Percentiles rank a stretch among this genome's conserved stretches.
Evolutionary conservation across 2,329 filamentous ascomycete genomes (phyloP).

Genomic region (Botrytis fabae): DNA sequence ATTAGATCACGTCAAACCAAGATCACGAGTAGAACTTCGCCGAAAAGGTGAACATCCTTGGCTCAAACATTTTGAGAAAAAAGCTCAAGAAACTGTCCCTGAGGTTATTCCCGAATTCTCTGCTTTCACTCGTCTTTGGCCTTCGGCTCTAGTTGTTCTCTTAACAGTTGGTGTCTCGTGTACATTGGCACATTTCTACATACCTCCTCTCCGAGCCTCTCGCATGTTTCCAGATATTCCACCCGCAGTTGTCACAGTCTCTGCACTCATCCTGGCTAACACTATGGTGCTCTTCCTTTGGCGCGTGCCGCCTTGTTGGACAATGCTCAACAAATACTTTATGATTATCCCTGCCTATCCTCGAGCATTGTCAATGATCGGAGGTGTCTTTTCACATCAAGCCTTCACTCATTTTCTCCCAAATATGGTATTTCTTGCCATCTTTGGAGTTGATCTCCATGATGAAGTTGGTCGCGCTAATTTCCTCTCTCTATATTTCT

Average conservation of each 20-base stretch:
- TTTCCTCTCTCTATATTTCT: constrained; percentile 67
- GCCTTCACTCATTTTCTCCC: constrained; percentile 56
- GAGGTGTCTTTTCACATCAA: constrained; percentile 70
- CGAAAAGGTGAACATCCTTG: constrained; percentile 35
- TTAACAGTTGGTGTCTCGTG: constrained; percentile 48
- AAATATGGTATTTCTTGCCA: constrained; percentile 67
- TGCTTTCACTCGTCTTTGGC: constrained; percentile 55
- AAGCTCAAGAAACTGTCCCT: constrained; percentile 51
- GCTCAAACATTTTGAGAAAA: constrained; percentile 42
- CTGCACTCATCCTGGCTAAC: constrained; percentile 61
- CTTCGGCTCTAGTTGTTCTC: constrained; percentile 52
- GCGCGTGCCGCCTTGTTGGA: constrained; percentile 66
- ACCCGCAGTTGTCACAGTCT: constrained; percentile 64
- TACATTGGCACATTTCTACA: constrained; percentile 51
- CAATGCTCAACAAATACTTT: constrained; percentile 67
- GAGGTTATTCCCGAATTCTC: constrained; percentile 54
- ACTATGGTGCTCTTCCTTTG: constrained; percentile 57
- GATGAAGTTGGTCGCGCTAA: constrained; percentile 68
- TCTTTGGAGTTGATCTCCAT: constrained; percentile 67
- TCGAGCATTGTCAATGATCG: constrained; percentile 59
- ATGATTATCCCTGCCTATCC: constrained; percentile 65
- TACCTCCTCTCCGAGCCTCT: constrained; percentile 49
- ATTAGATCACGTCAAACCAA: constrained; percentile 29
- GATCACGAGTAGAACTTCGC: constrained; percentile 35
- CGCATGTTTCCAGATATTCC: constrained; percentile 62